Percentiles rank a stretch among this genome's conserved stretches.
These are phyloP conservation scores for Torrubiella hemipterigena DNA, from an alignment of 2,329 filamentous ascomycete species.

Conservation along the genomic window DNA sequence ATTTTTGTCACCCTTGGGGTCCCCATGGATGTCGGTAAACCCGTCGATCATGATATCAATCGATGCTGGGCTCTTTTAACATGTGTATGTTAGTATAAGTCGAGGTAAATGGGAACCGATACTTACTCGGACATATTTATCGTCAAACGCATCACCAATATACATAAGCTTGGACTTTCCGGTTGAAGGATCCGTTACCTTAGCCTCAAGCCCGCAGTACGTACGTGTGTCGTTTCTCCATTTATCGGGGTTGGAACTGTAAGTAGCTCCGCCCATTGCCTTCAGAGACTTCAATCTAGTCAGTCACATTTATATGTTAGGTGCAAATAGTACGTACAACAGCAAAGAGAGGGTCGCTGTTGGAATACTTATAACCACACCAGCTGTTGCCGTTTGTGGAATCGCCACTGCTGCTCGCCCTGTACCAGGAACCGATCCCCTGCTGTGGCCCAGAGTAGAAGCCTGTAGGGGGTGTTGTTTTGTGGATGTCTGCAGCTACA, in stretches of 20 bases:
- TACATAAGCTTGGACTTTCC: background rate
- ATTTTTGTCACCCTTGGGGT: background rate
- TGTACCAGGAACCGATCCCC: constrained; percentile 3
- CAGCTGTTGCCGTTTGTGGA: background rate
- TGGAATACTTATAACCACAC: background rate
- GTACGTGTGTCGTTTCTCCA: background rate
- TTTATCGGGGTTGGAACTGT: background rate
- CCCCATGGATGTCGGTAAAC: background rate
- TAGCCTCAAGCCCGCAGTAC: background rate
- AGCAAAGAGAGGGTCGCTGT: background rate
- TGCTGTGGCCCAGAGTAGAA: too few species aligned
- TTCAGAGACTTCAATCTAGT: background rate
- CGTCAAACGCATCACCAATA: background rate
- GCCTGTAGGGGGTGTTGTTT: too few species aligned
- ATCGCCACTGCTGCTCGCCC: background rate
- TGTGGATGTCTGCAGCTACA: too few species aligned
- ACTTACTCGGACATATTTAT: background rate
- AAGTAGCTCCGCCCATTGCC: background rate
- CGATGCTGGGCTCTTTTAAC: background rate
- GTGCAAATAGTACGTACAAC: background rate
- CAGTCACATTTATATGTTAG: background rate
- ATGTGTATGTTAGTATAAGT: background rate
- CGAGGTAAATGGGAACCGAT: background rate
- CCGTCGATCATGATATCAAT: background rate
- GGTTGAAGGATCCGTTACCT: background rate